Base-by-base conservation (phyloP, 2,329 filamentous ascomycete species). In the Fusarium proliferatum region DNA sequence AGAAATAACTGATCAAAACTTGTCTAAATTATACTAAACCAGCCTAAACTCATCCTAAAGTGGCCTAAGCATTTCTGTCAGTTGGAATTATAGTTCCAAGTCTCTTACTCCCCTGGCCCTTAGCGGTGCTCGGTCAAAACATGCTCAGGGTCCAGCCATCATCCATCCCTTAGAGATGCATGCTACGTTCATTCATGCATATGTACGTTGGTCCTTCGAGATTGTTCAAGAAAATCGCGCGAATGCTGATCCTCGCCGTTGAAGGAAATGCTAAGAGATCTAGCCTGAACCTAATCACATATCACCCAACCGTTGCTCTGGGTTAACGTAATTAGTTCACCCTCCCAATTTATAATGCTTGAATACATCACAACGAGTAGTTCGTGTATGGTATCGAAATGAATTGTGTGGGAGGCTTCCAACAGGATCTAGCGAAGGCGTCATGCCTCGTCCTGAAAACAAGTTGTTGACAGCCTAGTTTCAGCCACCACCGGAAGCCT, bases 161-260 rank as follows among this genome's bases (percentile, higher is more conserved):
- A 36, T 41, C 68, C 49, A 55, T 36, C 69, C 51, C 68, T 56
- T 57, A 38, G 33, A 69, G 34, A 59, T 56, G 64, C 58, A 64
- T 71, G 33, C 23, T 69, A 46, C 60, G 42, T 67, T 41, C 17
- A 26, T 60, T 48, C 34, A 67, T 28, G 49, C 23, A 66, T 36
- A 28, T 53, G 51, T 23, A 53, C 13, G 17, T 26, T 61, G 43
- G 36, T 36, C 11, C 19, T 51, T 45, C 17, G 36, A 38, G 45
- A 64, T 43, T 51, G 19, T 17, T 36, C 16, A 46, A 45, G 63
- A 38, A 72, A 72, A 70, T 66, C 59, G 69, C 65, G 61, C 70
- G 52, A n/a, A 30, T 59, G 69, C 26, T 33, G 60, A 72, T 72
- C 60, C 33, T 70, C 19, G 17, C 69, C 43, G 19, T 26, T 28